Percentiles rank a stretch among this genome's conserved stretches.
These are phyloP conservation scores for Chaetomium sp. DNA, from an alignment of 2,329 filamentous ascomycete genomes.

Conservation along the genomic window DNA sequence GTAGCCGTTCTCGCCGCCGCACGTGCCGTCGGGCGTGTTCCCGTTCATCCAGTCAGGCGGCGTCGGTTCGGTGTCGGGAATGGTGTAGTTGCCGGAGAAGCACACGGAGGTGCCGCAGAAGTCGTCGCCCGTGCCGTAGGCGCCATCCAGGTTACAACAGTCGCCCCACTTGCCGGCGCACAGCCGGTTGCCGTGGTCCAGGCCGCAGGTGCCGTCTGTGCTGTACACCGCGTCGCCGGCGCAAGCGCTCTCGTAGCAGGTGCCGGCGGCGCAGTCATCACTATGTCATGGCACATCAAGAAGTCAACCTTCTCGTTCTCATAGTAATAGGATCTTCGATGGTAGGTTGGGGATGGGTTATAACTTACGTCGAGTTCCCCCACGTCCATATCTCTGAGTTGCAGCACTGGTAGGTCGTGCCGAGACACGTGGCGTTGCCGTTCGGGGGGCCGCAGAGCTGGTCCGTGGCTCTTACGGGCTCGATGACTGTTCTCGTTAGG, in stretches of 20 bases:
- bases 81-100: not conserved
- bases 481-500: constrained; percentile 33
- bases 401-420: constrained; percentile 38
- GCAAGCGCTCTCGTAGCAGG: constrained; percentile 41
- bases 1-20: not conserved
- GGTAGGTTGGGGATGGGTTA: too few species aligned
- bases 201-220: constrained; percentile 43
- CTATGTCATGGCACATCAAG: not conserved
- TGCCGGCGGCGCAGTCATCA: constrained; percentile 39
- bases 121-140: constrained; percentile 4
- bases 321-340: too few species aligned
- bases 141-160: constrained; percentile 38
- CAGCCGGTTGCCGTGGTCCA: constrained; percentile 34
- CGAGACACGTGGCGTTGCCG: constrained; percentile 40
- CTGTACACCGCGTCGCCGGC: constrained; percentile 38
- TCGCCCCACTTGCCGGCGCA: constrained; percentile 42
- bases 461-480: constrained; percentile 35
- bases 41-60: not conserved
- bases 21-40: not conserved
- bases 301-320: too few species aligned
- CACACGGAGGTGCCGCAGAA: not conserved
- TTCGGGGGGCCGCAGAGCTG: constrained; percentile 39
- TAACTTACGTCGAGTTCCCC: constrained; percentile 29
- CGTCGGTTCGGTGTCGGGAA: not conserved
- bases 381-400: constrained; percentile 40